Conservation (phyloP, 352 stramenopile genomes). For the Phytophthora parvispora region DNA sequence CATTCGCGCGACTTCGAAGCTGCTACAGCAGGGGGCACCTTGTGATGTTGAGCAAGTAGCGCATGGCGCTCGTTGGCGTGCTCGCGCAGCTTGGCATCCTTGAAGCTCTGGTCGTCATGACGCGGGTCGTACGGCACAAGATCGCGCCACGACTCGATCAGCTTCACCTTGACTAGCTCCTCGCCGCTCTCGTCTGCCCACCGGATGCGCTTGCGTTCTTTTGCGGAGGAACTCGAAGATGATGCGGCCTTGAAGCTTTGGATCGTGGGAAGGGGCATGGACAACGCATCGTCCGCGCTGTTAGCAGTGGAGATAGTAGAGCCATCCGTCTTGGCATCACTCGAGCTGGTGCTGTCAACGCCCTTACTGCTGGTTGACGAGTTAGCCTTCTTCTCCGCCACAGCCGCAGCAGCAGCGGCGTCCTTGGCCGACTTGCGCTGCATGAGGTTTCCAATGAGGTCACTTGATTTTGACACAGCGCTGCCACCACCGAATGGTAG, state of each 20-base stretch:
- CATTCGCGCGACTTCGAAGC: slow-evolving; percentile 71
- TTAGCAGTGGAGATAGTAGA: slow-evolving; percentile 5
- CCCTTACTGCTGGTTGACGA: slow-evolving; percentile 30
- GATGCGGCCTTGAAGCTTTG: slow-evolving; percentile 80
- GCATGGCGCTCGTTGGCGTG: slow-evolving; percentile 79
- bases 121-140: slow-evolving; percentile 66
- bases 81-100: slow-evolving; percentile 87
- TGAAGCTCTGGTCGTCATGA: slow-evolving; percentile 81
- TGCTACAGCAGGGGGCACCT: slow-evolving; percentile 55
- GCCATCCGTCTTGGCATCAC: slow-evolving; percentile 27
- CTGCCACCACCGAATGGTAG: slow-evolving; percentile 68
- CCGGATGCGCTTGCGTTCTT: slow-evolving; percentile 73
- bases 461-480: slow-evolving; percentile 76
- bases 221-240: slow-evolving; percentile 38
- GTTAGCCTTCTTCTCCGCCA: slow-evolving; percentile 49
- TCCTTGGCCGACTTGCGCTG: slow-evolving; percentile 86
- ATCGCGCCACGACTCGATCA: slow-evolving; percentile 91
- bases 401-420: slow-evolving; percentile 43
- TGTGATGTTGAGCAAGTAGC: slow-evolving; percentile 82
- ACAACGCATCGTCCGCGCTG: slow-evolving; percentile 44
- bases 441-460: slow-evolving; percentile 88
- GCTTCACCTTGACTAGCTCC: slow-evolving; percentile 83
- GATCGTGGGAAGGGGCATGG: slow-evolving; percentile 82
- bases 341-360: slow-evolving; percentile 20
- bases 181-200: slow-evolving; percentile 85